Evolutionary conservation across 768 basidiomycete species (phyloP).

Genomic region (Filobasidium wieringae): DNA sequence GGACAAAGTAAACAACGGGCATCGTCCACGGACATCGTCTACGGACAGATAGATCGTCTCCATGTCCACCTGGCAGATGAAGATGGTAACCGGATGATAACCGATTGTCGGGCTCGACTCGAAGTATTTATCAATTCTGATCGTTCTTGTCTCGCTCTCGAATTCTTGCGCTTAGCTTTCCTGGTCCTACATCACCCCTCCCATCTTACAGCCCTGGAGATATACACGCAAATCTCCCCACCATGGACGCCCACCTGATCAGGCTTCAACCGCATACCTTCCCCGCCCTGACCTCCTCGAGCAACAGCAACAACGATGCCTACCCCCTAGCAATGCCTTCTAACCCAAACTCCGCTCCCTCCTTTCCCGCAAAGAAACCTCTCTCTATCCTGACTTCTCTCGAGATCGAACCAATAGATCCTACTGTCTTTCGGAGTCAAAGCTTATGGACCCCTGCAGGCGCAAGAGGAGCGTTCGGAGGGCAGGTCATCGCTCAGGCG

Average conservation of each 20-base stretch:
- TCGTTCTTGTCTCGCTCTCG: no score
- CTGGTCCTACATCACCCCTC: no score
- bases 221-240: background rate
- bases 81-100: no score
- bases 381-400: constrained; percentile 15
- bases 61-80: no score
- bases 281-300: constrained; percentile 6
- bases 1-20: no score
- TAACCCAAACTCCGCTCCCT: background rate
- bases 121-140: no score
- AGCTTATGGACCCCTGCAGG: constrained; percentile 7
- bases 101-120: no score
- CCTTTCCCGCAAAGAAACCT: background rate
- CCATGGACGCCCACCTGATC: background rate
- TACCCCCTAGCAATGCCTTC: background rate
- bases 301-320: background rate
- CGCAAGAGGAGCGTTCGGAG: constrained; percentile 36
- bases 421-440: constrained; percentile 7
- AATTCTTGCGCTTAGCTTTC: no score
- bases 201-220: no score
- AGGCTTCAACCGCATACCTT: constrained; percentile 4
- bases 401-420: constrained; percentile 6
- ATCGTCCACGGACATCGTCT: no score
- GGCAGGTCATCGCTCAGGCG: constrained; percentile 38
- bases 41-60: no score